Evolutionary conservation across 768 basidiomycete species (phyloP).

Genomic region (Rhodocollybia butyracea): DNA sequence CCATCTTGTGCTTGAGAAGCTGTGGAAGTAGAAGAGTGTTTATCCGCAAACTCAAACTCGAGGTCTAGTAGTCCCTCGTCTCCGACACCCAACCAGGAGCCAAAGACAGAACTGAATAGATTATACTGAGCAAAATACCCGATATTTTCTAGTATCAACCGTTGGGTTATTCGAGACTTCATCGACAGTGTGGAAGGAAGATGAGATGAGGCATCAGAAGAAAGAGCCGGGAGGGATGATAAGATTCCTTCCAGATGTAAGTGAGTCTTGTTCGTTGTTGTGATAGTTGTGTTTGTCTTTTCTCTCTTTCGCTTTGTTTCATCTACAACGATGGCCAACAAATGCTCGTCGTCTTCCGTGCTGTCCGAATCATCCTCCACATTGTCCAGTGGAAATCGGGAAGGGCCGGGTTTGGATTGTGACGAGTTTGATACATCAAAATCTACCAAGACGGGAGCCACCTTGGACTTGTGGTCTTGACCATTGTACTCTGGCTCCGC

Average conservation of each 20-base stretch:
- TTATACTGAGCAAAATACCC: background rate
- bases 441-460: background rate
- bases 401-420: background rate
- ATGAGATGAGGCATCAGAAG: background rate
- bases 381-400: background rate
- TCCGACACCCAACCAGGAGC: background rate
- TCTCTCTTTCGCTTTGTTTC: too few species aligned
- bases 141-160: background rate
- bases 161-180: background rate
- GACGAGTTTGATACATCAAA: background rate
- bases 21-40: background rate
- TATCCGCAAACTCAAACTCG: background rate
- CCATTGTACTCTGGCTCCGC: too few species aligned
- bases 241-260: background rate
- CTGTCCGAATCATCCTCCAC: background rate
- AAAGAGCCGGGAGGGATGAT: background rate
- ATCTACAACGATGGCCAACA: background rate
- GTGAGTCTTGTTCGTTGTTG: background rate
- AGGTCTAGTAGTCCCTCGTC: background rate
- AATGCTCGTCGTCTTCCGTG: background rate
- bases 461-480: background rate
- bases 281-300: background rate
- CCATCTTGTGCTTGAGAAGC: background rate
- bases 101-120: background rate
- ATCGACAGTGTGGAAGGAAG: background rate